Evolutionary conservation across 192 early-diverging fungal genomes (phyloP).

Genomic region (Dispira simplex): DNA sequence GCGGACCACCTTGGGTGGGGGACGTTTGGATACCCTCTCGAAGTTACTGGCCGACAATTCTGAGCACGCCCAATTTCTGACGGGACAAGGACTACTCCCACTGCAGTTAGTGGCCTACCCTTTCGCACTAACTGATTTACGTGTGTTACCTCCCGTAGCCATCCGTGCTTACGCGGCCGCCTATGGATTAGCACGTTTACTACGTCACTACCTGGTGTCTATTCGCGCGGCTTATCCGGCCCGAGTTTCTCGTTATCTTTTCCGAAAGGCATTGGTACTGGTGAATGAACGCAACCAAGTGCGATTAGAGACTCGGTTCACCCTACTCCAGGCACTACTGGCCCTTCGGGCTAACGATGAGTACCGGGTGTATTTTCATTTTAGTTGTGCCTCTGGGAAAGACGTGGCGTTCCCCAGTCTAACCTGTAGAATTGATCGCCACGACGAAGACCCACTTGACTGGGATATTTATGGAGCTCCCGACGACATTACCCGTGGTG

Average conservation of each 20-base stretch:
- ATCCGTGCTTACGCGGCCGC: constrained; percentile 9
- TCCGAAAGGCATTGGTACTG: not conserved
- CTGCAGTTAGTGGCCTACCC: constrained; percentile 6
- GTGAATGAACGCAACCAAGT: not conserved
- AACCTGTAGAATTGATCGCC: not conserved
- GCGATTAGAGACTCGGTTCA: constrained; percentile 8
- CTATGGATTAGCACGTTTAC: constrained; percentile 4
- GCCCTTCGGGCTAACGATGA: not conserved
- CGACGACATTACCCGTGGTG: too few species aligned
- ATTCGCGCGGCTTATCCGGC: not conserved
- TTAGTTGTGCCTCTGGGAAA: not conserved
- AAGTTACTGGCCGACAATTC: not conserved
- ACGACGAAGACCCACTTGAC: not conserved
- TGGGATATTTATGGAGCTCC: constrained; percentile 2
- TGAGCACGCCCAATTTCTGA: not conserved
- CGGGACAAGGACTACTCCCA: not conserved
- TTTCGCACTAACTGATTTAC: not conserved
- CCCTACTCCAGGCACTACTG: not conserved
- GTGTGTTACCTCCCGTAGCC: not conserved
- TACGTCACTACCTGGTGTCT: not conserved
- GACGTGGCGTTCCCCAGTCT: not conserved
- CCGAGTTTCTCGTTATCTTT: not conserved
- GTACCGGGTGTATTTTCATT: not conserved
- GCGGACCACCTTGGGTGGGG: too few species aligned
- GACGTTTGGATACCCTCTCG: not conserved